Evolutionary conservation across 148 eudicot genomes (phyloP), one percentile per base, ranked within the genome.

Genomic region (Amaranthus cruentus): DNA sequence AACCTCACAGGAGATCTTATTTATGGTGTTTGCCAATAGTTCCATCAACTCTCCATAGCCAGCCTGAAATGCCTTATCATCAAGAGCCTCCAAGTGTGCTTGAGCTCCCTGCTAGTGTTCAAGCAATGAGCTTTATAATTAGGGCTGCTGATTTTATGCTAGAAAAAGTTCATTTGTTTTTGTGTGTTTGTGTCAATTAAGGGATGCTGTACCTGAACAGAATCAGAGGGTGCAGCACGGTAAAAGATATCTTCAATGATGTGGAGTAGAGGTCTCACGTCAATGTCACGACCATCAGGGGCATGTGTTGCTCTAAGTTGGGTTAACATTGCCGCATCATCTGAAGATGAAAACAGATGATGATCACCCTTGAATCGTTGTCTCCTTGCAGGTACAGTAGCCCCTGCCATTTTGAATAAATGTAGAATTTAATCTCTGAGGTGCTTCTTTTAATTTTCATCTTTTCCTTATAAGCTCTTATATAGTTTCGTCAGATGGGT

Each of bases 1-100:
- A 62, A 91, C 97, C 95, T 92, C 95, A 8, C 85, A 84, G 42
- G 88, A 81, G 71, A 86, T 84, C 73, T 73, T 92, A 76, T 84
- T 84, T 13, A 89, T 88, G 4, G 95, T 86, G 83, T 73, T 79
- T 5, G 95, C 88, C 72, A 89, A 44, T 12, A 81, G 68, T 57
- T 89, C 91, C 67, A 85, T 84, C 74, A 87, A 71, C 50, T 85
- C 94, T 66, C 60, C 72, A 59, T 82, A 81, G 47, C 86, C 85
- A 67, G 71, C 84, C 8, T 80, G 81, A 68, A 81, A 66, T 11
- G 73, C 69, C 79, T 82, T 85, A 68, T 81, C 86, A 56, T 85
- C 93, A 73, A 79, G 62, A 42, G 80, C 76, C 7, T 90, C 89
- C 67, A 72, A 4, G n/a, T 82, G 84, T 62, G 85, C 77, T 67